Percentiles rank a stretch among this genome's conserved stretches.
Evolutionary conservation across 2,329 filamentous ascomycete genomes (phyloP).

Genomic region (Dichotomopilus funicola): DNA sequence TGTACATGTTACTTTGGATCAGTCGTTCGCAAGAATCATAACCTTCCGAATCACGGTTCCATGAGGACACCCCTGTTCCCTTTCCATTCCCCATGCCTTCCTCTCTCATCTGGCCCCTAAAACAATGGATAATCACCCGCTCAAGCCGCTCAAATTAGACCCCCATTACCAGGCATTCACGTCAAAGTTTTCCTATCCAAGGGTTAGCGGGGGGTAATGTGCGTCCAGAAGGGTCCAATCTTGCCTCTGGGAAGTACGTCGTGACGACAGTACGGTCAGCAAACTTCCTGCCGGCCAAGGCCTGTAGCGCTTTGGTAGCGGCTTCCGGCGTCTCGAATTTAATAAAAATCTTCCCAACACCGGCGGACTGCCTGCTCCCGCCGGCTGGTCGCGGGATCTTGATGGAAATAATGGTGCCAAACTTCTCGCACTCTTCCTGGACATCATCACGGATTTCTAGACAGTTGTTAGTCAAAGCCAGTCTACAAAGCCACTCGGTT

Average conservation of each 20-base stretch:
- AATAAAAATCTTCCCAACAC: constrained; percentile 96
- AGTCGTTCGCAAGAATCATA: not conserved
- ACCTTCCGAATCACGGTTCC: not conserved
- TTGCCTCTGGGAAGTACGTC: constrained; percentile 90
- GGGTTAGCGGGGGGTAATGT: constrained; percentile 27
- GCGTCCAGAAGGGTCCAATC: not conserved
- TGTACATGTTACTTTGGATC: constrained; percentile 9
- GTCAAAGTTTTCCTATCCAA: constrained; percentile 81
- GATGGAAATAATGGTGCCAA: constrained; percentile 74
- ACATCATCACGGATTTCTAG: constrained; percentile 95
- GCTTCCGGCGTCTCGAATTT: constrained; percentile 77
- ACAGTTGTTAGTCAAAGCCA: not conserved
- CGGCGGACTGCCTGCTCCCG: constrained; percentile 74
- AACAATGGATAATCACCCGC: not conserved
- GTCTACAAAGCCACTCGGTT: no score
- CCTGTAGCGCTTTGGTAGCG: constrained; percentile 76
- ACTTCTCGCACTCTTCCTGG: constrained; percentile 87
- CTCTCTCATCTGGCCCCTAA: not conserved
- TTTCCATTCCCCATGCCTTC: not conserved
- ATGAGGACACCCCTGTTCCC: no score
- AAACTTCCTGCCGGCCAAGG: constrained; percentile 93
- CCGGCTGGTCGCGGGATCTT: constrained; percentile 87
- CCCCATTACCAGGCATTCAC: constrained; percentile 70
- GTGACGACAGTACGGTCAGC: constrained; percentile 93
- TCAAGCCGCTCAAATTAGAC: not conserved